Percentiles rank a stretch among this genome's conserved stretches.
phyloP scores from a whole-genome alignment of 1,284 basidiomycete genomes.

The Pisolithus thermaeus region DNA sequence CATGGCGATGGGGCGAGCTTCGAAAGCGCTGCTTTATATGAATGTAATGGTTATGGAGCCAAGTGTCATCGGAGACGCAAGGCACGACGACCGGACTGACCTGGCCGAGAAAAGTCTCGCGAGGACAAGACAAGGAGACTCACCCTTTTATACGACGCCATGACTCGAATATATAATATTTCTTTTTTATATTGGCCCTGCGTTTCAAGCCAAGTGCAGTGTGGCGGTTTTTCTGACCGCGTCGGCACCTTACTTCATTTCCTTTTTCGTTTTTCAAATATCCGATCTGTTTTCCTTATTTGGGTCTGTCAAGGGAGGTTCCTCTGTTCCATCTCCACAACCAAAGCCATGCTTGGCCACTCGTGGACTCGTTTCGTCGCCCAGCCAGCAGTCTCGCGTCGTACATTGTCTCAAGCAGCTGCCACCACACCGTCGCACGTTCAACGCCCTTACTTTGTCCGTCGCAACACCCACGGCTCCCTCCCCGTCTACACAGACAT shows the following conservation, averaged over 20 bases:
- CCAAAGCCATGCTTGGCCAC: background rate
- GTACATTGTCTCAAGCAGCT: background rate
- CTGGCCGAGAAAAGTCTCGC: background rate
- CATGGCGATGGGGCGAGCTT: background rate
- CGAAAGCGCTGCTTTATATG: background rate
- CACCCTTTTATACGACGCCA: too few species aligned
- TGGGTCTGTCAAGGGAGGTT: background rate
- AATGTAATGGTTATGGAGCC: too few species aligned
- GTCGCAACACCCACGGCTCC: constrained; percentile 56
- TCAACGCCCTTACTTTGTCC: constrained; percentile 46
- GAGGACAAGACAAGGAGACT: too few species aligned
- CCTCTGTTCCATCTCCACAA: constrained; percentile 1
- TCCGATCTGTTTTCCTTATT: background rate
- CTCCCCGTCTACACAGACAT: constrained; percentile 71
- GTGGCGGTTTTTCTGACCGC: too few species aligned
- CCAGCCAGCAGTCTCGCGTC: background rate
- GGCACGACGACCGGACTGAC: background rate
- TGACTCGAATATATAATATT: too few species aligned
- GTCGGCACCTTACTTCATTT: too few species aligned
- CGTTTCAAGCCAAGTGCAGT: too few species aligned
- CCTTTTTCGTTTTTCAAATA: background rate
- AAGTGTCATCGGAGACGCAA: background rate
- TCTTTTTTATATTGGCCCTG: too few species aligned
- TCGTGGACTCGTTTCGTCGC: background rate
- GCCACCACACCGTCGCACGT: too few species aligned